A percentile compares a stretch with the other conserved stretches of the same genome.
These are phyloP conservation scores for Rostrohypoxylon terebratum DNA, from an alignment of 495 filamentous ascomycete species.

Conservation along the genomic window DNA sequence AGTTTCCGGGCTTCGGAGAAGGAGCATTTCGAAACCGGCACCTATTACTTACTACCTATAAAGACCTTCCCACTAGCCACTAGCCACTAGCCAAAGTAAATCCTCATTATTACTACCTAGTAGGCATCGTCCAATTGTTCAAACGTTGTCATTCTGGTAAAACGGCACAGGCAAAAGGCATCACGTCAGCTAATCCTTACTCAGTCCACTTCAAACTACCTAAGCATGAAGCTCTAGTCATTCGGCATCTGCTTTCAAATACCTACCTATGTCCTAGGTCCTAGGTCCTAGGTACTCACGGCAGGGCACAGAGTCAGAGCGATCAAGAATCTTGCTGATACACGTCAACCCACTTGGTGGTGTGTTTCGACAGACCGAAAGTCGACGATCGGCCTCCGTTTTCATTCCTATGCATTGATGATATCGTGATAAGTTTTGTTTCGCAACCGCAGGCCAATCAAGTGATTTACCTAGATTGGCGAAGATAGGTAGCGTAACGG, in stretches of 20 bases:
- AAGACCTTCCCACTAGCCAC: background rate
- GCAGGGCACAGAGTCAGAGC: background rate
- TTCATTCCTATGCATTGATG: conserved; percentile 10
- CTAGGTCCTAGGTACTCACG: too few relatives aligned
- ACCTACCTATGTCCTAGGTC: too few relatives aligned
- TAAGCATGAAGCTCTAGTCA: conserved; percentile 19
- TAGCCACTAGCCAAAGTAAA: background rate
- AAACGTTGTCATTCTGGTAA: background rate
- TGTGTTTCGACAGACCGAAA: conserved; percentile 7
- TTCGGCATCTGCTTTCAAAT: conserved; percentile 27
- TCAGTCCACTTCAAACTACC: conserved; percentile 8
- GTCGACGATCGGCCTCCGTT: conserved; percentile 20
- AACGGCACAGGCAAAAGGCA: conserved; percentile 9
- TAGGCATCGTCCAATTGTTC: too few relatives aligned
- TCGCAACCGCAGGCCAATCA: conserved; percentile 29
- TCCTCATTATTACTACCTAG: conserved; percentile 3
- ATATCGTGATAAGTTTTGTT: conserved; percentile 17
- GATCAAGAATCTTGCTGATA: background rate
- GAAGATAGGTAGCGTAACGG: conserved; percentile 18
- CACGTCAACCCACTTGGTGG: background rate
- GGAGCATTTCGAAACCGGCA: background rate
- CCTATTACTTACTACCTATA: background rate
- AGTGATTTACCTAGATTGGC: conserved; percentile 35
- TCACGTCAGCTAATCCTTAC: conserved; percentile 42
- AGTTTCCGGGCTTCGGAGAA: conserved; percentile 36